Evolutionary conservation across 352 stramenopile genomes (phyloP).

Genomic region (Blastocystis sp.): DNA sequence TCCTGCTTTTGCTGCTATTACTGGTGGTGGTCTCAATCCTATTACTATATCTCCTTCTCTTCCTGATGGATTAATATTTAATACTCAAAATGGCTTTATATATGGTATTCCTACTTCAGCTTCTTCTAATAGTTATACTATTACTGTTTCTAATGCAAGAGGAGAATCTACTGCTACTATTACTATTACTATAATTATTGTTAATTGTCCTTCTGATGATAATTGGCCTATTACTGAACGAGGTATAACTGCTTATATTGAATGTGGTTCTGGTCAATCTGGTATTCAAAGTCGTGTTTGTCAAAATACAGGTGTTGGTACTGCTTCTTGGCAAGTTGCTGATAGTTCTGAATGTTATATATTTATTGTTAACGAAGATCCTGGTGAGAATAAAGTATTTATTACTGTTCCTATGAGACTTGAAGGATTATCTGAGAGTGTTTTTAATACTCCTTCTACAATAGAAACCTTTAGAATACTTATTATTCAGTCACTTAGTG

Average conservation of each 20-base stretch:
- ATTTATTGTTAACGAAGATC: too few relatives aligned
- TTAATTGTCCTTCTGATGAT: background rate
- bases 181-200: slow-evolving; percentile 19
- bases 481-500: too few relatives aligned
- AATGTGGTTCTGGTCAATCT: slow-evolving; percentile 1
- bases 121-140: background rate
- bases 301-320: background rate
- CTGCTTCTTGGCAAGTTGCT: slow-evolving; percentile 4
- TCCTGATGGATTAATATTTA: slow-evolving; percentile 16
- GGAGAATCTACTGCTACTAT: background rate
- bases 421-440: too few relatives aligned
- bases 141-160: slow-evolving; percentile 3
- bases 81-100: slow-evolving; percentile 6
- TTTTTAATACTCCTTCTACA: too few relatives aligned
- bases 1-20: slow-evolving; percentile 1
- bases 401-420: too few relatives aligned
- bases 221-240: slow-evolving; percentile 12
- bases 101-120: slow-evolving; percentile 13
- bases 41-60: slow-evolving; percentile 25
- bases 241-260: slow-evolving; percentile 8
- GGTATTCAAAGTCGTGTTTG: slow-evolving; percentile 22
- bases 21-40: slow-evolving; percentile 13
- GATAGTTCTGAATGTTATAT: slow-evolving; percentile 21
- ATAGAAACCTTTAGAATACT: too few relatives aligned
- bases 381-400: too few relatives aligned